Base-by-base conservation (phyloP, 1,284 basidiomycete genomes). In the Blastosporella zonata region DNA sequence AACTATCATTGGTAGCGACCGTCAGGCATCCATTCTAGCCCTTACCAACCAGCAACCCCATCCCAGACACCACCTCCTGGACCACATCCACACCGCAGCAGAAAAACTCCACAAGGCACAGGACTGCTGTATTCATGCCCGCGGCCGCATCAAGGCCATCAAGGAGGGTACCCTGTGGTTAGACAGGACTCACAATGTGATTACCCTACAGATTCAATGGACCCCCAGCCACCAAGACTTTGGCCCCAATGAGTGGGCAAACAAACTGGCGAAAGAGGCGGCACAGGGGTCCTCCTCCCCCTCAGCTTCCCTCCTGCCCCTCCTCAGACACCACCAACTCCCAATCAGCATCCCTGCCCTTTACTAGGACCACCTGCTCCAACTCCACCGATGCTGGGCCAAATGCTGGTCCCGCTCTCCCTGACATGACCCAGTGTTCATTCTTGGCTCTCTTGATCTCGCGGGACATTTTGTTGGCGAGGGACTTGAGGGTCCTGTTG, bases 201-300 rank as follows among this genome's bases (percentile, higher is more conserved):
- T 47, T 21, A 21, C 41, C 20, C 45, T 46, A 8, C 51, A 43
- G 40, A 21, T 18, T 35, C 42, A 49, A 12, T 50, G 44, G 34
- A 35, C 15, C 15, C 15, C 34, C 4, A 15, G 34, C 6, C 34
- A 35, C 10, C 5, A 4, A 9, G 18, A 35, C 13, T 35, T 35
- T 35, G 34, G 10, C 3, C 34, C 34, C 5, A 35, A 35, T 13
- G 15, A 35, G 18, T 3, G 18, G 2, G 34, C 34, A 5, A 15
- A 35, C 10, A 8, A 17, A 6, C n/a, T 35, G n/a, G 18, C 34
- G 2, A 35, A 17, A 35, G 15, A 35, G 18, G 34, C 34, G 2
- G 34, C 34, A 4, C 3, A 18, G 15, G 34, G 34, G 2, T 5
- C 5, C 15, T 35, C 34, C 17, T 17, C n/a, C 18, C 3, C 2